Base-by-base conservation (phyloP, 73 alveolate genomes). In the Durusdinium trenchii region DNA sequence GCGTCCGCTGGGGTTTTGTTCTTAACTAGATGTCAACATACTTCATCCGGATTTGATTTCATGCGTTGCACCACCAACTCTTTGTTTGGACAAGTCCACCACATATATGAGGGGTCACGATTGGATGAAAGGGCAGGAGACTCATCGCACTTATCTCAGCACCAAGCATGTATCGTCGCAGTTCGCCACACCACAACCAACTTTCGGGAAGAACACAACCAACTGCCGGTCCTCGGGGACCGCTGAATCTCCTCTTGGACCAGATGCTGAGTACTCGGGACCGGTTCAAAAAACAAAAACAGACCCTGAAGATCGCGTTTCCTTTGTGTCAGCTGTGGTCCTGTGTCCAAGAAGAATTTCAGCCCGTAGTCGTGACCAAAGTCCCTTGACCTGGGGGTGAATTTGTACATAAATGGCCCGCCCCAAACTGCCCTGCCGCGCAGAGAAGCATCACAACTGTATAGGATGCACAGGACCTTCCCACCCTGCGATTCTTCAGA, bases 351-450 rank as follows among this genome's bases (percentile, higher is more conserved):
- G 69, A 81, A 30, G 35, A 67, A 81, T 32, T 81, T n/a, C 91
- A 48, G 71, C 32, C 52, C 91, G 91, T 81, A 81, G 91, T 81
- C 91, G 91, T 40, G 87, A 76, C 14, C 32, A 48, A n/a, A n/a
- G n/a, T 81, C 69, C 79, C 91, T 9, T 4, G 5, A 6, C 35
- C 30, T 6, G 71, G 91, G 91, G n/a, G n/a, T n/a, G n/a, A n/a
- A 81, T 81, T 50, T 81, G 91, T 81, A 81, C 91, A 81, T 81
- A 81, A 26, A 35, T 38, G 79, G 60, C 60, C 16, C 60, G 18
- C 23, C 20, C 30, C n/a, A n/a, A n/a, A n/a, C n/a, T n/a, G n/a
- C n/a, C n/a, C n/a, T n/a, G n/a, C n/a, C n/a, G n/a, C n/a, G 48
- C 69, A 47, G 42, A 46, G 30, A 46, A 48, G 91, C 91, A 81